phyloP scores from a whole-genome alignment of 345 rosid species.

The Lepidium sativum region DNA sequence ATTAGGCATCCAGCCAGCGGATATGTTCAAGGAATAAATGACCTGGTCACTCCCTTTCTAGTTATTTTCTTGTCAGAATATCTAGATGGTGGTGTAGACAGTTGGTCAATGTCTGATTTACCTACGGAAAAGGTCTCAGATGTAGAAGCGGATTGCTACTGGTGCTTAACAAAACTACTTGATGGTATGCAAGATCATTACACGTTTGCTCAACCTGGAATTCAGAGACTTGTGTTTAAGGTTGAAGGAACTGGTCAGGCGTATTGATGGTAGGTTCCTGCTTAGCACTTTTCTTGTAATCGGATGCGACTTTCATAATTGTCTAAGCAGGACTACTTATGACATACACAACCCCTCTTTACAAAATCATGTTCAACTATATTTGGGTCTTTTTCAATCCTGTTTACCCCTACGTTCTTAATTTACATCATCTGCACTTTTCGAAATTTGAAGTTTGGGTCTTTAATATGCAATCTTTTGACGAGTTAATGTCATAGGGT shows the following conservation, averaged over 20 bases:
- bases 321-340: not conserved
- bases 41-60: constrained; percentile 93
- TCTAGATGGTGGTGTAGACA: constrained; percentile 68
- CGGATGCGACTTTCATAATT: not conserved
- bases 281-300: not conserved
- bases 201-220: constrained; percentile 99
- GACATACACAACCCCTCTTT: not conserved
- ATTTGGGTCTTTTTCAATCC: not conserved
- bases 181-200: constrained; percentile 99
- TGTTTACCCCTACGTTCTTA: not conserved
- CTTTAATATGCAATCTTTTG: not conserved
- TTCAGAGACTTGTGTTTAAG: constrained; percentile 97
- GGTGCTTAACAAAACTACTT: constrained; percentile 94
- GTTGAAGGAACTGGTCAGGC: constrained; percentile 89
- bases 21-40: constrained; percentile 98
- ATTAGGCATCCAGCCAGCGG: constrained; percentile 99
- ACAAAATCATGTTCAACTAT: not conserved
- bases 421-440: not conserved
- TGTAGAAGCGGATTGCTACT: constrained; percentile 92
- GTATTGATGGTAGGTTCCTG: constrained; percentile 73
- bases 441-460: not conserved
- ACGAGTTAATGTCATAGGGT: not conserved
- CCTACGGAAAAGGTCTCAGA: constrained; percentile 56
- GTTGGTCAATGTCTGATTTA: constrained; percentile 70
- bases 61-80: constrained; percentile 90